Evolutionary conservation across 495 filamentous ascomycete species (phyloP).

Genomic region (Evernia prunastri): DNA sequence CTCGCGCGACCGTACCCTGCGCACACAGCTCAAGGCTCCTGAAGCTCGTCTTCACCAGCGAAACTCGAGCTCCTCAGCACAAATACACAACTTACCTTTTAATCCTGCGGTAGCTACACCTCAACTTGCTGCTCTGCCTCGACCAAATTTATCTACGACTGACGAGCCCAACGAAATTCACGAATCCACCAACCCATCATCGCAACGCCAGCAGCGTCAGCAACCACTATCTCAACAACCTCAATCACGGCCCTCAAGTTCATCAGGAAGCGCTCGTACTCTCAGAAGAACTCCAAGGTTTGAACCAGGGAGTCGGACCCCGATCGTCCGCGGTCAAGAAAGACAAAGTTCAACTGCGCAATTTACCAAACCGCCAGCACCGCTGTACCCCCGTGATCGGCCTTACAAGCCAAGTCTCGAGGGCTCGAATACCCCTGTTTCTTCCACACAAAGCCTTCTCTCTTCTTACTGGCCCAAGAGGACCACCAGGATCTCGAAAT

Average conservation of each 20-base stretch:
- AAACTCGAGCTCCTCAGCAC: neutral
- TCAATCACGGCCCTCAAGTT: conserved; percentile 44
- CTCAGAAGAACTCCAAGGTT: conserved; percentile 46
- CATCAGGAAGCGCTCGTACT: conserved; percentile 43
- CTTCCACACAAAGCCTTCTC: conserved; percentile 21
- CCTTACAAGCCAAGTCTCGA: conserved; percentile 27
- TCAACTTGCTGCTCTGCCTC: conserved; percentile 22
- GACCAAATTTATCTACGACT: conserved; percentile 29
- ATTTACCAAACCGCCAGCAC: conserved; percentile 32
- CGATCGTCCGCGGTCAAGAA: conserved; percentile 16
- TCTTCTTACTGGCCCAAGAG: conserved; percentile 48
- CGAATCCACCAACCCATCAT: conserved; percentile 49
- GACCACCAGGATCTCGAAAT: conserved; percentile 53
- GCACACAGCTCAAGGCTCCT: neutral
- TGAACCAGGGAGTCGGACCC: conserved; percentile 34
- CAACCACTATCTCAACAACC: conserved; percentile 32
- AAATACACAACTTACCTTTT: neutral
- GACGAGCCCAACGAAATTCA: conserved; percentile 57
- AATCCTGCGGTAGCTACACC: conserved; percentile 2
- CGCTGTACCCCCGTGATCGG: conserved; percentile 27
- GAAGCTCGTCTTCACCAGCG: neutral
- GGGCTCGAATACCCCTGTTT: conserved; percentile 30
- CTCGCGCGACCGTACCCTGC: neutral
- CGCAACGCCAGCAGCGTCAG: conserved; percentile 53
- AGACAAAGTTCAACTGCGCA: neutral